Evolutionary conservation across 1,139 yeast species (phyloP).

Genomic region (Geotrichum citri-aurantii): DNA sequence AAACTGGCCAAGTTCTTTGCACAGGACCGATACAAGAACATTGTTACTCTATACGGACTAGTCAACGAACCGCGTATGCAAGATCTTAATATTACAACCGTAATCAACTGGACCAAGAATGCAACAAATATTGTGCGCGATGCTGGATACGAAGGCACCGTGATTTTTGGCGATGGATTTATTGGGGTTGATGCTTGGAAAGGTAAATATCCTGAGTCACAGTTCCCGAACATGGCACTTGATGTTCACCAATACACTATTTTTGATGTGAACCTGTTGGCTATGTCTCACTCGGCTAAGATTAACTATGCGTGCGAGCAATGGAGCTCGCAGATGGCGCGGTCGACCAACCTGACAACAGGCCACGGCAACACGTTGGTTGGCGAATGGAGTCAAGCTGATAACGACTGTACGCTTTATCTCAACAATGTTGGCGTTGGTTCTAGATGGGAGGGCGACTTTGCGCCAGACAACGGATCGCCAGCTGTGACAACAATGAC

Average conservation of each 20-base stretch:
- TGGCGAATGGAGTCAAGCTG: conserved; percentile 90
- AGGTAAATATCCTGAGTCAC: conserved; percentile 36
- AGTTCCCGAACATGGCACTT: conserved; percentile 64
- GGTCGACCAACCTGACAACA: conserved; percentile 47
- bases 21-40: conserved; percentile 53
- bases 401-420: conserved; percentile 89
- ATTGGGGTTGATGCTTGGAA: conserved; percentile 33
- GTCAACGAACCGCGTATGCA: conserved; percentile 47
- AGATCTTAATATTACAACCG: conserved; percentile 26
- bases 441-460: conserved; percentile 66
- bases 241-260: conserved; percentile 57
- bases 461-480: conserved; percentile 23
- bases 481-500: conserved; percentile 25
- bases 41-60: conserved; percentile 72
- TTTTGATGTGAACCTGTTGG: conserved; percentile 52
- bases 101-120: conserved; percentile 32
- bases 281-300: conserved; percentile 51
- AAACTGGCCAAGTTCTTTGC: conserved; percentile 58
- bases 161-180: conserved; percentile 37
- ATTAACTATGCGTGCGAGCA: conserved; percentile 36
- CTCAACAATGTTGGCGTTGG: conserved; percentile 86
- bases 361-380: conserved; percentile 57
- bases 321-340: conserved; percentile 46
- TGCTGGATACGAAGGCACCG: conserved; percentile 28
- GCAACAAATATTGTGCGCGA: conserved; percentile 33